A percentile compares a stretch with the other conserved stretches of the same genome.
phyloP scores from a whole-genome alignment of 257 asterid genomes.

The Haberlea rhodopensis region DNA sequence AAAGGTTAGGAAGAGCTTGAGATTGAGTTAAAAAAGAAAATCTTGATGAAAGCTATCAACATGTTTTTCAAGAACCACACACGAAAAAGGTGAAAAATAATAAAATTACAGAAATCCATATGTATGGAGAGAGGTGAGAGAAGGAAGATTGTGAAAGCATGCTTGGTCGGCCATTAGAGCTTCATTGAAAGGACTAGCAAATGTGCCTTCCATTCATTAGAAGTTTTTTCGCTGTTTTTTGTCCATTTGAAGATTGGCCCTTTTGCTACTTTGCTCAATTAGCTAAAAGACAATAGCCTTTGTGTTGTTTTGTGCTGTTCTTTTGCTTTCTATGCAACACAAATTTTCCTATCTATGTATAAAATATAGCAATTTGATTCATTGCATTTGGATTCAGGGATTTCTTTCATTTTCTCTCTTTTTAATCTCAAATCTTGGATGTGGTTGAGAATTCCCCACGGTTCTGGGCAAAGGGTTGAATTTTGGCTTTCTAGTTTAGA shows the following conservation, averaged over 20 bases:
- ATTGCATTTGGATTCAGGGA: slow-evolving; percentile 36
- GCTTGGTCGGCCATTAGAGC: slow-evolving; percentile 94
- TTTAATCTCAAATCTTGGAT: slow-evolving; percentile 32
- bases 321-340: slow-evolving; percentile 33
- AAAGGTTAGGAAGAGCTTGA: slow-evolving; percentile 14
- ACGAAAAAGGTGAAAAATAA: slow-evolving; percentile 24
- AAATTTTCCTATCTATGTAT: slow-evolving; percentile 12
- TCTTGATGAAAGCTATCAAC: slow-evolving; percentile 35
- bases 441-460: slow-evolving; percentile 36
- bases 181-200: slow-evolving; percentile 49
- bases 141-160: slow-evolving; percentile 45
- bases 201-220: slow-evolving; percentile 34
- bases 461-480: slow-evolving; percentile 30
- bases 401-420: slow-evolving; percentile 25
- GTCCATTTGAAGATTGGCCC: slow-evolving; percentile 36
- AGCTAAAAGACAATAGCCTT: slow-evolving; percentile 23
- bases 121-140: slow-evolving; percentile 19
- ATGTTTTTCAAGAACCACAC: slow-evolving; percentile 26
- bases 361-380: slow-evolving; percentile 35
- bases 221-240: slow-evolving; percentile 30
- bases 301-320: slow-evolving; percentile 28
- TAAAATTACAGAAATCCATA: not conserved
- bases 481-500: slow-evolving; percentile 14
- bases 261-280: slow-evolving; percentile 14
- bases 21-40: slow-evolving; percentile 39